These are phyloP conservation scores for Lodderomyces theae DNA, from an alignment of 1,139 yeast species.

Conservation along the genomic window DNA sequence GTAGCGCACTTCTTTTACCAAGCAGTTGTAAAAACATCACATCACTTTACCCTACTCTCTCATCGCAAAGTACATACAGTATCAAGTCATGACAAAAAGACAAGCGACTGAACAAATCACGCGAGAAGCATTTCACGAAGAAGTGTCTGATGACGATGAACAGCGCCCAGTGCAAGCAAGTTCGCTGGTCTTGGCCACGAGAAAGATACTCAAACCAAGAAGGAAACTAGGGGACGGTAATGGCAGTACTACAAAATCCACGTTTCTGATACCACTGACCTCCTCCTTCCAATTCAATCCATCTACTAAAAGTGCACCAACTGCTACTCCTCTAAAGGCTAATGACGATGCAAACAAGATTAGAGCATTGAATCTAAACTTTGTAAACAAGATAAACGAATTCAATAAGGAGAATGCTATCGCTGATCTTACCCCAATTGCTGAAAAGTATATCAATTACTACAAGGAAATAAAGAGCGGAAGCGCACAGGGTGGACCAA, in stretches of 20 bases:
- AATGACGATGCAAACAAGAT: conserved; percentile 39
- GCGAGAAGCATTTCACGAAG: conserved; percentile 36
- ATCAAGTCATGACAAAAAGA: conserved; percentile 58
- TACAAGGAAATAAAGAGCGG: conserved; percentile 37
- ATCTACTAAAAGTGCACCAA: background rate
- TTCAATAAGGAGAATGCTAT: conserved; percentile 46
- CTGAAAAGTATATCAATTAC: conserved; percentile 61
- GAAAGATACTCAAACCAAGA: conserved; percentile 67
- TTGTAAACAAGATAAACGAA: conserved; percentile 49
- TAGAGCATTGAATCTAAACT: conserved; percentile 68
- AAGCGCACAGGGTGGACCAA: too few species aligned
- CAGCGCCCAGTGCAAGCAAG: conserved; percentile 51
- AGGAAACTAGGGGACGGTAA: conserved; percentile 17
- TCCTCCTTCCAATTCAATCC: conserved; percentile 1
- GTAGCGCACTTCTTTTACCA: too few species aligned
- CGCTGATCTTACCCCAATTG: conserved; percentile 56
- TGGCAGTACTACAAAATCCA: conserved; percentile 4
- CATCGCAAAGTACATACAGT: background rate
- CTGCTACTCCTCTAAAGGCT: background rate
- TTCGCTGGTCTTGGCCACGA: conserved; percentile 57
- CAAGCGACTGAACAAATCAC: conserved; percentile 60
- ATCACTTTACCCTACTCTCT: too few species aligned
- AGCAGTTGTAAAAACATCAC: too few species aligned
- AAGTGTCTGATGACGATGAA: conserved; percentile 31
- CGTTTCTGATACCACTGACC: conserved; percentile 3